These are phyloP conservation scores for Candida bentonensis DNA, from an alignment of 805 yeast species.

Conservation along the genomic window DNA sequence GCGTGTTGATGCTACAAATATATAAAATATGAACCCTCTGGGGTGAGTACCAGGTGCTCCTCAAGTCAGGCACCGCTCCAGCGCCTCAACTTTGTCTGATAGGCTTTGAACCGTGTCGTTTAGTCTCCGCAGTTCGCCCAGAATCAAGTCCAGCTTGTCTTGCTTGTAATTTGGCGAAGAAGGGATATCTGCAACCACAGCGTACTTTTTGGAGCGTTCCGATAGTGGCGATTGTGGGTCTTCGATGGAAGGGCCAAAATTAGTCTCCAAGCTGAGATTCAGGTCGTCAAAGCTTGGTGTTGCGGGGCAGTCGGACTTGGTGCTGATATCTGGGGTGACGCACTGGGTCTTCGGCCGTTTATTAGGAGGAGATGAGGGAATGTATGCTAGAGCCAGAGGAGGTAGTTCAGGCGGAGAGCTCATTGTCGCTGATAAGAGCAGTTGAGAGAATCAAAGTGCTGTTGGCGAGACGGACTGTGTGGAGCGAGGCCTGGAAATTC, in stretches of 20 bases:
- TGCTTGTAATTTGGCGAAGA: neutral
- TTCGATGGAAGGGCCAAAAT: neutral
- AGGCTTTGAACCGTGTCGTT: neutral
- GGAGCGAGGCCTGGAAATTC: neutral
- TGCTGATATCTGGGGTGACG: neutral
- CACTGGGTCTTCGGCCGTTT: neutral
- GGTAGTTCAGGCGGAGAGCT: constrained; percentile 1
- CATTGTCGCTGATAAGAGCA: neutral
- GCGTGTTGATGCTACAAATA: too few relatives aligned
- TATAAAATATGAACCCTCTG: too few relatives aligned
- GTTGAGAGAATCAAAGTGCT: neutral
- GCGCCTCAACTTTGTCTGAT: neutral
- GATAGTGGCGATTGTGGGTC: neutral
- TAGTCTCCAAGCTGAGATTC: neutral
- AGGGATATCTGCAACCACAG: neutral
- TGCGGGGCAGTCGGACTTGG: neutral
- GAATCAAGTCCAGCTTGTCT: neutral
- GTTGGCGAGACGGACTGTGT: neutral
- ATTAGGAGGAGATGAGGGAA: neutral
- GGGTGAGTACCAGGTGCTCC: too few relatives aligned
- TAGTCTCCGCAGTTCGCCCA: neutral
- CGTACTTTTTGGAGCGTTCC: neutral
- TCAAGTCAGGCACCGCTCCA: too few relatives aligned
- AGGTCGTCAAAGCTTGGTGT: constrained; percentile 1
- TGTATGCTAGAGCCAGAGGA: neutral